Evolutionary conservation across 371 early-diverging fungal species (phyloP).

Genomic region (Syncephalastrum sp.): DNA sequence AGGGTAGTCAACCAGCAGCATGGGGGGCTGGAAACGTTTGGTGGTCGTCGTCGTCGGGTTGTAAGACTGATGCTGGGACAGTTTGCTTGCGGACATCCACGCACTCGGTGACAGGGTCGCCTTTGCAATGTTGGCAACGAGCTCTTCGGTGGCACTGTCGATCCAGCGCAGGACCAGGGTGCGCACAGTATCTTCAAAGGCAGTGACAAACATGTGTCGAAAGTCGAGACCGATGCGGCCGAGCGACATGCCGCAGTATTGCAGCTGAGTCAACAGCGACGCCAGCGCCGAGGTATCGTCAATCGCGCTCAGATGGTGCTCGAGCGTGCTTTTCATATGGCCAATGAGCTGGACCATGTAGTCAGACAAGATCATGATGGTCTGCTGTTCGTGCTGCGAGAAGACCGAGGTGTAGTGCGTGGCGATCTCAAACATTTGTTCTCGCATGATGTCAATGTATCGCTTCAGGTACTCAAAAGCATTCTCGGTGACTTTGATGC

Average conservation of each 20-base stretch:
- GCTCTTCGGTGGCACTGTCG: constrained; percentile 46
- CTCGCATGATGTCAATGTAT: constrained; percentile 76
- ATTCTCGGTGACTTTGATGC: constrained; percentile 38
- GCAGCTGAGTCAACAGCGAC: constrained; percentile 72
- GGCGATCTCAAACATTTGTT: constrained; percentile 79
- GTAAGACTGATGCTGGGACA: constrained; percentile 5
- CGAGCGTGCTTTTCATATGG: constrained; percentile 32
- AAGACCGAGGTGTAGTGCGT: constrained; percentile 83
- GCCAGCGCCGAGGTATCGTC: constrained; percentile 64
- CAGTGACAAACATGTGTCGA: constrained; percentile 57
- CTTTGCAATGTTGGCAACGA: constrained; percentile 32
- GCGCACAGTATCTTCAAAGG: constrained; percentile 66
- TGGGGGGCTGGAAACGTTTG: constrained; percentile 41
- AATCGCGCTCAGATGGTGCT: constrained; percentile 48
- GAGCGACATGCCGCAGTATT: constrained; percentile 82
- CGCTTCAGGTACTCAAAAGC: constrained; percentile 68
- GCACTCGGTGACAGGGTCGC: constrained; percentile 34
- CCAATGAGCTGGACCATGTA: constrained; percentile 50
- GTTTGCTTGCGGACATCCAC: constrained; percentile 49
- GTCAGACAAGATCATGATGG: constrained; percentile 46
- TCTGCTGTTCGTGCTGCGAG: constrained; percentile 48
- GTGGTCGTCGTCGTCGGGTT: constrained; percentile 1
- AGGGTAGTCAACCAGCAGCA: constrained; percentile 66
- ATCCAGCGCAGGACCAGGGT: constrained; percentile 55
- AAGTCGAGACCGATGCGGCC: constrained; percentile 82